Conservation (phyloP, 768 basidiomycete species). For the Mrakia frigida region DNA sequence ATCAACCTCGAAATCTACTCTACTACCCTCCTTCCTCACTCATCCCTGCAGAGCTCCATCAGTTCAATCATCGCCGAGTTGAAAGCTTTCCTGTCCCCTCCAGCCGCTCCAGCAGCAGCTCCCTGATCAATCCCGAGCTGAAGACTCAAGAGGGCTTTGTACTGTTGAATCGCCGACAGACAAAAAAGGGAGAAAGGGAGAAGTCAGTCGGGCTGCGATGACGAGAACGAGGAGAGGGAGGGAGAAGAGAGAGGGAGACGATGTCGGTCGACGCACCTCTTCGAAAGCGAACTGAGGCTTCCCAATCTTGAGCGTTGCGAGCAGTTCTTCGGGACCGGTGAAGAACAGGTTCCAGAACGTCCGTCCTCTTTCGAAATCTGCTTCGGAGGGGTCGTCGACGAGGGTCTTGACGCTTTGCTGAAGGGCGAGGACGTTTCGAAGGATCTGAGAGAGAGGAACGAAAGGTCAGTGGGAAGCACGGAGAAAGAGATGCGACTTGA, state of each 20-base stretch:
- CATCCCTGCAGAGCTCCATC: slow-evolving; percentile 16
- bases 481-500: neutral
- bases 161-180: neutral
- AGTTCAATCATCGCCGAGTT: slow-evolving; percentile 8
- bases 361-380: slow-evolving; percentile 70
- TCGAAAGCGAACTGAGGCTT: slow-evolving; percentile 7
- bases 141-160: slow-evolving; percentile 6
- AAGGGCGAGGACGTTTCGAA: slow-evolving; percentile 80
- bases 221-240: neutral
- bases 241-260: neutral
- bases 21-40: neutral
- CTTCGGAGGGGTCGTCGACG: slow-evolving; percentile 56
- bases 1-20: neutral
- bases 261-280: neutral
- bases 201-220: neutral
- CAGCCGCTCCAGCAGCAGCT: neutral
- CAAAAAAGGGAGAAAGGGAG: neutral
- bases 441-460: slow-evolving; percentile 46
- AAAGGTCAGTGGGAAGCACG: neutral
- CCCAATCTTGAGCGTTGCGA: neutral
- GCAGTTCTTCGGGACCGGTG: neutral
- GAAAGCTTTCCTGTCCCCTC: slow-evolving; percentile 10
- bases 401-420: slow-evolving; percentile 82
- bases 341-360: slow-evolving; percentile 73
- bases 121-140: slow-evolving; percentile 19